These are phyloP conservation scores for Saccharomycopsis vini DNA, from an alignment of 805 yeast genomes.

Conservation along the genomic window DNA sequence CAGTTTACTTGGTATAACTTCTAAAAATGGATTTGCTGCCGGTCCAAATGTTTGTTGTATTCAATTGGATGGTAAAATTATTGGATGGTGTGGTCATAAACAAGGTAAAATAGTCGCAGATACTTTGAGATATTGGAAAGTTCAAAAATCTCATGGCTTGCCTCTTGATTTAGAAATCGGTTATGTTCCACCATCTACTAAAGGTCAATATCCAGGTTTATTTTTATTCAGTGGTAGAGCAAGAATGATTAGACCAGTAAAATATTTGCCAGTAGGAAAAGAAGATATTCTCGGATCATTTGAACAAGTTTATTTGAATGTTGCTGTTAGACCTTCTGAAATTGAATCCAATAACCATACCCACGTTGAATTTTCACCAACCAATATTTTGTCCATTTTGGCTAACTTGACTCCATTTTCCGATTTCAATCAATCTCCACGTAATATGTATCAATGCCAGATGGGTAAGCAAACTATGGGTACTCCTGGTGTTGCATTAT, in stretches of 20 bases:
- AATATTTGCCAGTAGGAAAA: conserved; percentile 76
- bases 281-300: conserved; percentile 92
- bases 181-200: conserved; percentile 88
- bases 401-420: conserved; percentile 98
- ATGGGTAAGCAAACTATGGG: conserved; percentile 99
- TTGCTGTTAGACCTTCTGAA: conserved; percentile 91
- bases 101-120: conserved; percentile 83
- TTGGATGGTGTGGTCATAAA: conserved; percentile 91
- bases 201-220: conserved; percentile 97
- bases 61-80: conserved; percentile 83
- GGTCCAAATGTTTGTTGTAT: conserved; percentile 87
- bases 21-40: conserved; percentile 71
- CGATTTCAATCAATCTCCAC: conserved; percentile 97
- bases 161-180: conserved; percentile 90
- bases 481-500: conserved; percentile 94
- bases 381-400: conserved; percentile 85
- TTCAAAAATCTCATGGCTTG: conserved; percentile 65
- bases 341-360: conserved; percentile 72
- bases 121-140: conserved; percentile 87
- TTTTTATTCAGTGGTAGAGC: conserved; percentile 86
- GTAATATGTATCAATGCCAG: conserved; percentile 99
- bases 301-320: conserved; percentile 94
- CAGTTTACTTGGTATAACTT: conserved; percentile 68
- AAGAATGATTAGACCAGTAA: conserved; percentile 93
- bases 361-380: conserved; percentile 93